Evolutionary conservation across 129 eudicot genomes (phyloP).

Genomic region (Lactuca saligna): DNA sequence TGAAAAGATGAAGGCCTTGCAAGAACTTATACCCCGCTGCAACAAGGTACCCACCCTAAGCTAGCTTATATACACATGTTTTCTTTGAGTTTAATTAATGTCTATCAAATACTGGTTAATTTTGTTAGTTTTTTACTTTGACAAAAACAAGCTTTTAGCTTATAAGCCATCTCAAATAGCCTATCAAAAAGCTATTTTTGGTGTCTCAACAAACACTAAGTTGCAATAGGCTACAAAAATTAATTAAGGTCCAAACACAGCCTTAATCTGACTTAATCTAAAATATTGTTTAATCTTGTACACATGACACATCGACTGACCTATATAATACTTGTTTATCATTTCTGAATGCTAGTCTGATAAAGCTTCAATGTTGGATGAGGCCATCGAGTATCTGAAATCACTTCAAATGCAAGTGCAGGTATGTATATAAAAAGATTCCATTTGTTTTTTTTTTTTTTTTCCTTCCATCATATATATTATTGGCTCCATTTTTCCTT

Average conservation of each 20-base stretch:
- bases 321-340: background rate
- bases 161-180: too few relatives aligned
- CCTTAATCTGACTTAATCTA: too few relatives aligned
- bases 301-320: too few relatives aligned
- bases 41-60: slow-evolving; percentile 52
- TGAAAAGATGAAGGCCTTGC: slow-evolving; percentile 81
- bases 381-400: slow-evolving; percentile 81
- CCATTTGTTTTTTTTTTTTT: background rate
- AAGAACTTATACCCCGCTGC: slow-evolving; percentile 89
- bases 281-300: background rate
- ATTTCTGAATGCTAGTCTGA: slow-evolving; percentile 50
- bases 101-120: background rate
- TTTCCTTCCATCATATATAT: background rate
- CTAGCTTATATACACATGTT: background rate
- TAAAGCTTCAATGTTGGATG: slow-evolving; percentile 94
- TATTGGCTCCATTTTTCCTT: background rate
- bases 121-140: background rate
- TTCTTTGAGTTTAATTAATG: background rate
- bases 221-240: too few relatives aligned
- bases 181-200: too few relatives aligned
- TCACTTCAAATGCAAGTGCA: slow-evolving; percentile 83
- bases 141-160: too few relatives aligned
- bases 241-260: too few relatives aligned
- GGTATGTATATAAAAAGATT: slow-evolving; percentile 32
- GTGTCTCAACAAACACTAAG: too few relatives aligned